These are phyloP conservation scores for Athelia sp. DNA, from an alignment of 1,284 basidiomycete species.

Conservation along the genomic window DNA sequence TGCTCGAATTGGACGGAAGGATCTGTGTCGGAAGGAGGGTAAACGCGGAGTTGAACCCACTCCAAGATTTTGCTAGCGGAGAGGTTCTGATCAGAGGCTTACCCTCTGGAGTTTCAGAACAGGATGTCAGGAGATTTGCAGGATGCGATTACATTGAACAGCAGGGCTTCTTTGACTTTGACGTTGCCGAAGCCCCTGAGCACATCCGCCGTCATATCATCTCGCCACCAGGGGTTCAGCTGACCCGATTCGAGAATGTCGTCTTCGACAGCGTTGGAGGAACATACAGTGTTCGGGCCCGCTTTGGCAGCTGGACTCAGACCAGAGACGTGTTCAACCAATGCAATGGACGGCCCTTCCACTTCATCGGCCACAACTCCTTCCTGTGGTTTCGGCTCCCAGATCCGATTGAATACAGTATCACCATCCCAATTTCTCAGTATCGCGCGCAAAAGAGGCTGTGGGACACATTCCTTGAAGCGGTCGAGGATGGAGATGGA, in stretches of 20 bases:
- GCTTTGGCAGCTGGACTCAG: conserved; percentile 42
- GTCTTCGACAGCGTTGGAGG: conserved; percentile 15
- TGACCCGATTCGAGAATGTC: not conserved
- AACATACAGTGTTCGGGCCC: conserved; percentile 28
- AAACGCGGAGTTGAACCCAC: not conserved
- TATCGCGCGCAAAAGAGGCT: conserved; percentile 42
- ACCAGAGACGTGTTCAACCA: conserved; percentile 31
- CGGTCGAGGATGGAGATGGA: conserved; percentile 23
- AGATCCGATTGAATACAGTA: conserved; percentile 39
- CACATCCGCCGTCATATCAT: not conserved
- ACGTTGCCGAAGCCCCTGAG: not conserved
- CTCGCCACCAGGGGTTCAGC: not conserved
- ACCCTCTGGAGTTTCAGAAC: not conserved
- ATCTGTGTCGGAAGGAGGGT: not conserved
- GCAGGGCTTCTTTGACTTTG: not conserved
- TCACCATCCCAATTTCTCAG: conserved; percentile 40
- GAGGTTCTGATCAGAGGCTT: not conserved
- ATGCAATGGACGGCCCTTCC: conserved; percentile 23
- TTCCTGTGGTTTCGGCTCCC: conserved; percentile 32
- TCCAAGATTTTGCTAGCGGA: not conserved
- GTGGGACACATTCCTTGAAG: conserved; percentile 38
- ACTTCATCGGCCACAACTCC: conserved; percentile 17
- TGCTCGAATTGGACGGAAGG: not conserved
- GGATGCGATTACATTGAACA: not conserved
- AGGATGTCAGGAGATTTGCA: not conserved